Conservation (phyloP, 2,329 filamentous ascomycete genomes). For the Pseudogymnoascus sp. region DNA sequence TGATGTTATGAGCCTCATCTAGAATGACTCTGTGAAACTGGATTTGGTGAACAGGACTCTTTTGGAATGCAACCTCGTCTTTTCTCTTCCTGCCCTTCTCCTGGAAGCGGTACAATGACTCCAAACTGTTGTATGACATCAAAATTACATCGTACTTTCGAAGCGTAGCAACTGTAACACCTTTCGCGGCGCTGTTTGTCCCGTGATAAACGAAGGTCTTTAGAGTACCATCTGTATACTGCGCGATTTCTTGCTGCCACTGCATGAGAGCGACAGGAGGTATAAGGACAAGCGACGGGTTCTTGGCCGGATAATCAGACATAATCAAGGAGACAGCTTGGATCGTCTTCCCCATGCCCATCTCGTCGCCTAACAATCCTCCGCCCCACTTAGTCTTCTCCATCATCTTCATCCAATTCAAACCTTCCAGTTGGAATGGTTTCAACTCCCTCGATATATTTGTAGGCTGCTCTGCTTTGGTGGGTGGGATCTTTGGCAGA, state of each 20-base stretch:
- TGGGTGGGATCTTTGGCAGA: constrained; percentile 56
- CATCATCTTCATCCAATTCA: constrained; percentile 91
- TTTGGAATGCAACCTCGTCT: constrained; percentile 68
- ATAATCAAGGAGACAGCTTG: constrained; percentile 96
- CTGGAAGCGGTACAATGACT: constrained; percentile 88
- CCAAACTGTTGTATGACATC: constrained; percentile 90
- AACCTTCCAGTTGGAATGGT: constrained; percentile 85
- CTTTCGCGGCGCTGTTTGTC: constrained; percentile 76
- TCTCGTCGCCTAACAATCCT: constrained; percentile 89
- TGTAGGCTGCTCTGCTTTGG: constrained; percentile 62
- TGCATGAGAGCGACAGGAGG: constrained; percentile 94
- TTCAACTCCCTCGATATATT: constrained; percentile 80
- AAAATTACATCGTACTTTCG: constrained; percentile 87
- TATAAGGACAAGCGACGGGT: constrained; percentile 80
- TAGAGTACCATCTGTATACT: constrained; percentile 78
- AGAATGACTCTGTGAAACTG: constrained; percentile 86
- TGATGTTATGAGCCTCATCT: constrained; percentile 95
- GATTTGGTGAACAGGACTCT: constrained; percentile 74
- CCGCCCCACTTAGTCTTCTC: constrained; percentile 81
- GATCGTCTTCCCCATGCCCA: constrained; percentile 98
- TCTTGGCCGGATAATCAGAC: constrained; percentile 84
- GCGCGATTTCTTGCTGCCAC: constrained; percentile 76
- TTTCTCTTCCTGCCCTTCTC: constrained; percentile 82
- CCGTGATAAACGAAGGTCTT: constrained; percentile 89
- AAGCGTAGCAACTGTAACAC: constrained; percentile 65